These are phyloP conservation scores for Cladophialophora immunda DNA, from an alignment of 2,329 filamentous ascomycete genomes.

Conservation along the genomic window DNA sequence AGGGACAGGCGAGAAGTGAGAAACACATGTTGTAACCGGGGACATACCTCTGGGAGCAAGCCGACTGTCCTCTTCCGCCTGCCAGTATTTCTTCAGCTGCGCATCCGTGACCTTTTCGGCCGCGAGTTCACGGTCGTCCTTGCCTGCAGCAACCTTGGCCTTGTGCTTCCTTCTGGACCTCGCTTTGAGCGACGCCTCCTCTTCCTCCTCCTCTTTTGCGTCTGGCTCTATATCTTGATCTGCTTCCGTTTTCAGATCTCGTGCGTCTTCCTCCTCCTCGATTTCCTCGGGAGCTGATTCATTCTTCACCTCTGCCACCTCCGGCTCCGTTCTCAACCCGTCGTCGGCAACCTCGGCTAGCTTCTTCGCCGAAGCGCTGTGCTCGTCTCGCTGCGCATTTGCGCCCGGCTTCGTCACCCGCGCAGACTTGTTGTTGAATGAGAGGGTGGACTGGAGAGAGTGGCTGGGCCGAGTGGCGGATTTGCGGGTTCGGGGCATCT, in stretches of 20 bases:
- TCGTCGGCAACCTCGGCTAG: conserved; percentile 36
- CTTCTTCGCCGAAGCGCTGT: conserved; percentile 47
- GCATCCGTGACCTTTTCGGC: conserved; percentile 72
- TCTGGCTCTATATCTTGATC: neutral
- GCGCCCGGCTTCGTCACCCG: conserved; percentile 65
- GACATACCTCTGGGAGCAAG: conserved; percentile 65
- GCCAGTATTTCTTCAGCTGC: conserved; percentile 82
- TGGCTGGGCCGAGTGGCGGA: conserved; percentile 3
- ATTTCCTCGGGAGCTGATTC: neutral
- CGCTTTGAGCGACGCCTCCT: conserved; percentile 33
- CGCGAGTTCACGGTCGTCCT: conserved; percentile 44
- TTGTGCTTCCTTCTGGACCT: conserved; percentile 43
- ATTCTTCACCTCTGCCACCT: conserved; percentile 28
- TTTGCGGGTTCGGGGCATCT: conserved; percentile 34
- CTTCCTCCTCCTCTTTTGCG: conserved; percentile 22
- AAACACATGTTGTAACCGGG: neutral
- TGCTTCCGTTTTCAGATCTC: neutral
- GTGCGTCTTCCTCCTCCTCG: neutral
- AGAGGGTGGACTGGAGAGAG: conserved; percentile 64
- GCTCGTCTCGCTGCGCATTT: conserved; percentile 37
- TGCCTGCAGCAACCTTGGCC: conserved; percentile 29
- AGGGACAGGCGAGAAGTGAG: neutral
- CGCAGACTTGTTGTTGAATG: conserved; percentile 65
- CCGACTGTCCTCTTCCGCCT: conserved; percentile 72
- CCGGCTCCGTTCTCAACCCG: conserved; percentile 13